Evolutionary conservation across 345 rosid genomes (phyloP).

Genomic region (thale cress (Arabidopsis thaliana)): DNA sequence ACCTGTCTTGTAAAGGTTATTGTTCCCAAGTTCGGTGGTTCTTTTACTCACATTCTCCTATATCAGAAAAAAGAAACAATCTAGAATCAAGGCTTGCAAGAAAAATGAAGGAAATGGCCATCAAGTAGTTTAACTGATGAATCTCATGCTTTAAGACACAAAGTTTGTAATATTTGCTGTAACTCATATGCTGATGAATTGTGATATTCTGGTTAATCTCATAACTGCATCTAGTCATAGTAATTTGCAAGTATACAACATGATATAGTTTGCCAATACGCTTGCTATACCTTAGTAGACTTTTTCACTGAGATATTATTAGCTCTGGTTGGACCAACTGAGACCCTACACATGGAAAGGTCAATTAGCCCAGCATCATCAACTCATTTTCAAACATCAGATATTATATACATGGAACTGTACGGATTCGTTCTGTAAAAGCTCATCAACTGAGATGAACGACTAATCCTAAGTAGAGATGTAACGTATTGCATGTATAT

Average conservation of each 20-base stretch:
- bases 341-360: constrained; percentile 51
- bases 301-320: constrained; percentile 48
- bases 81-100: constrained; percentile 22
- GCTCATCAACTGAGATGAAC: constrained; percentile 18
- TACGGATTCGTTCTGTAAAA: background rate
- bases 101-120: constrained; percentile 24
- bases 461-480: constrained; percentile 13
- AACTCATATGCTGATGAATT: background rate
- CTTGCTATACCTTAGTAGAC: constrained; percentile 51
- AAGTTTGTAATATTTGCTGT: constrained; percentile 1
- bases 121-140: background rate
- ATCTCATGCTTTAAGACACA: constrained; percentile 15
- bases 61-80: background rate
- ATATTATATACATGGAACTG: constrained; percentile 8
- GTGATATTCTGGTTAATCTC: background rate
- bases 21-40: constrained; percentile 39
- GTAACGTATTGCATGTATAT: background rate
- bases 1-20: constrained; percentile 55
- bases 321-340: constrained; percentile 48
- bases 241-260: constrained; percentile 20
- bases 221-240: constrained; percentile 14
- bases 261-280: constrained; percentile 13
- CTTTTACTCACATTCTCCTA: constrained; percentile 56
- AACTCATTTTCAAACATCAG: constrained; percentile 15
- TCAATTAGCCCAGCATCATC: constrained; percentile 16